Evolutionary conservation across 768 basidiomycete genomes (phyloP).

Genomic region (Lactarius tabidus): DNA sequence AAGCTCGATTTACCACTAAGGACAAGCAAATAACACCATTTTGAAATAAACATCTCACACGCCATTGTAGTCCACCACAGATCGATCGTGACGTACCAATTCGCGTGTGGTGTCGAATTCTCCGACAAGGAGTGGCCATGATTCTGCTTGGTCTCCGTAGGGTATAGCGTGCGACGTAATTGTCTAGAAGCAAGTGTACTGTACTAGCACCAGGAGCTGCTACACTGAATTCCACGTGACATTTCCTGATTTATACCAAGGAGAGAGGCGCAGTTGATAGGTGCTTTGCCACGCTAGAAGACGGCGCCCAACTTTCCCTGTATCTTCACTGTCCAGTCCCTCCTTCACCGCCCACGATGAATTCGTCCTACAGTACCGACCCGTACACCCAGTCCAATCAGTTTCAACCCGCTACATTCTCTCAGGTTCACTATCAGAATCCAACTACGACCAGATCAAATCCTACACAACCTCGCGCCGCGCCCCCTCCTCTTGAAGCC

Average conservation of each 20-base stretch:
- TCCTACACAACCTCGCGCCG: slow-evolving; percentile 11
- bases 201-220: background rate
- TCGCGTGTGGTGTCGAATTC: background rate
- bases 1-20: background rate
- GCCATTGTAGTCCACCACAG: background rate
- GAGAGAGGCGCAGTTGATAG: background rate
- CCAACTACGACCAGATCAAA: slow-evolving; percentile 10
- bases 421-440: slow-evolving; percentile 19
- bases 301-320: background rate
- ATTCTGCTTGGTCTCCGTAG: background rate
- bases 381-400: slow-evolving; percentile 10
- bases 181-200: background rate
- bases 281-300: background rate
- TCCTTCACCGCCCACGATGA: slow-evolving; percentile 12
- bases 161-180: slow-evolving; percentile 14
- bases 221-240: slow-evolving; percentile 10
- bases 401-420: slow-evolving; percentile 16
- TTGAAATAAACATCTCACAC: background rate
- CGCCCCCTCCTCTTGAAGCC: background rate
- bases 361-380: slow-evolving; percentile 4
- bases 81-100: slow-evolving; percentile 13
- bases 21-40: background rate
- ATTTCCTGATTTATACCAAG: slow-evolving; percentile 4
- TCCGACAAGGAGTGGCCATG: slow-evolving; percentile 1
- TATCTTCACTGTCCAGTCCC: background rate